A percentile compares a stretch with the other conserved stretches of the same genome.
phyloP scores from a whole-genome alignment of 768 basidiomycete genomes.

The Lepiota venenata region DNA sequence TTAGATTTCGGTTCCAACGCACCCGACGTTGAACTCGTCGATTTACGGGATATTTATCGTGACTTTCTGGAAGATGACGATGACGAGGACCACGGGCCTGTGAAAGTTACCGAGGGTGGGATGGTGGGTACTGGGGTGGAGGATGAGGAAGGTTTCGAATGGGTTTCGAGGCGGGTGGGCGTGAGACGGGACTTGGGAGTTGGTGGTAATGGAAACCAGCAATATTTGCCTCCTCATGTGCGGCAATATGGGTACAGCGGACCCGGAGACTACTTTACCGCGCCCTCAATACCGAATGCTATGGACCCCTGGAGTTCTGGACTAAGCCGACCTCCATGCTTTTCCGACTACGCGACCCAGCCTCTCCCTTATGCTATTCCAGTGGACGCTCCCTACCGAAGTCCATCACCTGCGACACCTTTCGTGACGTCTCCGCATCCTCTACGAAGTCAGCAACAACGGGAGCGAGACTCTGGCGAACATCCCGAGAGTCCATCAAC shows the following conservation, averaged over 20 bases:
- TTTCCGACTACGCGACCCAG: background rate
- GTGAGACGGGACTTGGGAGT: slow-evolving; percentile 39
- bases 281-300: slow-evolving; percentile 26
- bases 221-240: slow-evolving; percentile 70
- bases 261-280: slow-evolving; percentile 55
- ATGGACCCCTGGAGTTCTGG: slow-evolving; percentile 6
- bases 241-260: slow-evolving; percentile 56
- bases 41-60: slow-evolving; percentile 89
- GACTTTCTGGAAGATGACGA: slow-evolving; percentile 91
- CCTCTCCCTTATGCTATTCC: slow-evolving; percentile 12
- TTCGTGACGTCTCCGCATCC: slow-evolving; percentile 20
- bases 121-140: slow-evolving; percentile 21
- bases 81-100: slow-evolving; percentile 49
- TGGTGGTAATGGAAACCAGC: slow-evolving; percentile 54
- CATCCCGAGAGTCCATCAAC: slow-evolving; percentile 13
- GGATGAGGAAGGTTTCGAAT: slow-evolving; percentile 79
- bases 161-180: slow-evolving; percentile 68
- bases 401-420: slow-evolving; percentile 31
- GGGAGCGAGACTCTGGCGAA: slow-evolving; percentile 4
- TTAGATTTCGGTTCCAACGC: slow-evolving; percentile 82
- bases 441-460: background rate
- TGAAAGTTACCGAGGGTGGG: slow-evolving; percentile 46
- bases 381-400: slow-evolving; percentile 28
- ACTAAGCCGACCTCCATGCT: background rate
- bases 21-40: slow-evolving; percentile 88